Evolutionary conservation across 176 grass and related monocot species (phyloP).

Genomic region (Eragrostis curvula): DNA sequence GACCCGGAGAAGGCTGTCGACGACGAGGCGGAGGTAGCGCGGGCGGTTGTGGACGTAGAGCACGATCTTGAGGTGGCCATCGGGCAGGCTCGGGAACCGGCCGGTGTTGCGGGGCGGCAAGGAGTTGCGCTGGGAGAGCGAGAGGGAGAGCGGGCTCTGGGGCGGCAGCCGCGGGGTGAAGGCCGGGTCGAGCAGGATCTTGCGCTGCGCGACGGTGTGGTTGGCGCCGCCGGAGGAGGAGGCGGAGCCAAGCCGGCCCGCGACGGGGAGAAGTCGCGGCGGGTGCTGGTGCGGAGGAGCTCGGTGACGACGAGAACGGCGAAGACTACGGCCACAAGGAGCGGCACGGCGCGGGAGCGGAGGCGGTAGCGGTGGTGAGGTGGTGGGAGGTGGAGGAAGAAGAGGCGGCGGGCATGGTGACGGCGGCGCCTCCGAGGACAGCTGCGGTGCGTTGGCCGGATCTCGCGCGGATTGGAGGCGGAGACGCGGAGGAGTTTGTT

Average conservation of each 20-base stretch:
- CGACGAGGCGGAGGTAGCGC: constrained; percentile 76
- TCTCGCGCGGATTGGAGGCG: constrained; percentile 38
- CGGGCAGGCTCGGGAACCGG: constrained; percentile 59
- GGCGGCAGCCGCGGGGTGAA: constrained; percentile 70
- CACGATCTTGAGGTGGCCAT: constrained; percentile 75
- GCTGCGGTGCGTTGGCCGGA: constrained; percentile 27
- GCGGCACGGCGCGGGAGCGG: constrained; percentile 49
- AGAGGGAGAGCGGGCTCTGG: constrained; percentile 77
- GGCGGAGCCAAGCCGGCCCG: background rate
- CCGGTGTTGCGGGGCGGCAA: constrained; percentile 70
- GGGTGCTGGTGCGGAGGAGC: constrained; percentile 56
- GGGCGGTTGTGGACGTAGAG: constrained; percentile 94
- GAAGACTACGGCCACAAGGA: constrained; percentile 52
- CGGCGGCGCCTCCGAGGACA: constrained; percentile 22
- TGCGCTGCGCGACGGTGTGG: constrained; percentile 33
- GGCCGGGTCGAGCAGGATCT: constrained; percentile 57
- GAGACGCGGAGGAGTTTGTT: constrained; percentile 26
- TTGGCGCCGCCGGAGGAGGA: constrained; percentile 1
- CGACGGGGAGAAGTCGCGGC: constrained; percentile 18
- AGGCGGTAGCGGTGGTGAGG: constrained; percentile 44
- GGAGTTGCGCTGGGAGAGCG: constrained; percentile 68
- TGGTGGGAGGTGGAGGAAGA: background rate
- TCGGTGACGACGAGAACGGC: constrained; percentile 63
- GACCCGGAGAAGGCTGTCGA: constrained; percentile 74
- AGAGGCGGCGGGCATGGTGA: constrained; percentile 12